Conservation (phyloP, 345 rosid genomes). For the Atalantia buxifolia region DNA sequence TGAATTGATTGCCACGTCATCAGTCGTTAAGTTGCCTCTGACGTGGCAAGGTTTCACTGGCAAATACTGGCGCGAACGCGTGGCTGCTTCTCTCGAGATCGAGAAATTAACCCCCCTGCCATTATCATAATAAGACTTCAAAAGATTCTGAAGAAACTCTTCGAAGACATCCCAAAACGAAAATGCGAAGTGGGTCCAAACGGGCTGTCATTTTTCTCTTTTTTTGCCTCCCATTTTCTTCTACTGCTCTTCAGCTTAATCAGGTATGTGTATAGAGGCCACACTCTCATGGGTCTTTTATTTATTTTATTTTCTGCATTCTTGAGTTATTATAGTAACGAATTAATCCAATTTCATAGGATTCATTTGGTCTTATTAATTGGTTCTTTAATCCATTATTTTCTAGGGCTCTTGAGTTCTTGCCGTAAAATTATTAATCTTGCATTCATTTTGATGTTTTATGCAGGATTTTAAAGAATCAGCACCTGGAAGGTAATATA, state of each 20-base stretch:
- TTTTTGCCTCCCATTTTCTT: constrained; percentile 15
- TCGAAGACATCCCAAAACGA: neutral
- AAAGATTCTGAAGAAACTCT: neutral
- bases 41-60: neutral
- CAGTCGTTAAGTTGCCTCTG: neutral
- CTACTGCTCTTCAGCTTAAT: constrained; percentile 10
- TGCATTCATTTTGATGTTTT: constrained; percentile 4
- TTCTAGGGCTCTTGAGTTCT: neutral
- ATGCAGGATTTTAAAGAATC: constrained; percentile 40
- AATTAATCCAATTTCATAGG: neutral
- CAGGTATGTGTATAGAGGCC: neutral
- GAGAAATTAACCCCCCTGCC: neutral
- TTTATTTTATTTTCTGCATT: neutral
- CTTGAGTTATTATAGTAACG: neutral
- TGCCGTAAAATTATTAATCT: neutral
- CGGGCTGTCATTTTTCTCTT: constrained; percentile 15
- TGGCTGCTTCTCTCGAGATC: neutral
- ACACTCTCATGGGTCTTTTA: neutral
- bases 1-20: neutral
- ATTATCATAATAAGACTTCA: neutral
- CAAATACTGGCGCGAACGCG: neutral
- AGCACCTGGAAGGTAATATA: constrained; percentile 38
- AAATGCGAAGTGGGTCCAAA: constrained; percentile 13
- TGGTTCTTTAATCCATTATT: neutral
- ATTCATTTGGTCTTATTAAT: neutral